These are phyloP conservation scores for Candida taoyuanica DNA, from an alignment of 805 yeast genomes.

Conservation along the genomic window DNA sequence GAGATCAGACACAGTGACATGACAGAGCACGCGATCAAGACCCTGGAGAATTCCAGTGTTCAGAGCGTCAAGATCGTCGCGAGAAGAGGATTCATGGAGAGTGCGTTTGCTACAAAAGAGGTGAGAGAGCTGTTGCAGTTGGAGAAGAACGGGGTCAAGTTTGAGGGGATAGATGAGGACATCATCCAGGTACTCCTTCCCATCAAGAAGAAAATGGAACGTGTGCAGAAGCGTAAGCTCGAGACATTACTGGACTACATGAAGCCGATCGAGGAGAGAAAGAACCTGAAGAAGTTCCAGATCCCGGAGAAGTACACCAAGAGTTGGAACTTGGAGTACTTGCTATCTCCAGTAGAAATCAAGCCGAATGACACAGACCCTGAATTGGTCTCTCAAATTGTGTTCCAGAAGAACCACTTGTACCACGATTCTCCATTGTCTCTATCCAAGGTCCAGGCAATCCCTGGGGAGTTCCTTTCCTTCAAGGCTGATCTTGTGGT, in stretches of 20 bases:
- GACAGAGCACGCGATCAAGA: slow-evolving; percentile 49
- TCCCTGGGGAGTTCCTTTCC: slow-evolving; percentile 20
- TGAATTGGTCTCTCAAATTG: slow-evolving; percentile 33
- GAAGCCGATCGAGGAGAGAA: slow-evolving; percentile 29
- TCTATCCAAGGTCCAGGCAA: slow-evolving; percentile 25
- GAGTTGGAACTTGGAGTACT: slow-evolving; percentile 65
- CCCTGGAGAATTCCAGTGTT: slow-evolving; percentile 51
- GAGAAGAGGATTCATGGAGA: slow-evolving; percentile 77
- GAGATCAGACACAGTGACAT: slow-evolving; percentile 75
- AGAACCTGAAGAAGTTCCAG: slow-evolving; percentile 16
- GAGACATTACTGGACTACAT: slow-evolving; percentile 55
- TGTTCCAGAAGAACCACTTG: slow-evolving; percentile 46
- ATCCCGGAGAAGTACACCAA: slow-evolving; percentile 15
- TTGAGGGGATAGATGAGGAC: slow-evolving; percentile 44
- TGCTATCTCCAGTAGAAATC: slow-evolving; percentile 58
- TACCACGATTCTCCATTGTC: slow-evolving; percentile 31
- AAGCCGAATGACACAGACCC: slow-evolving; percentile 32
- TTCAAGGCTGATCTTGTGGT: slow-evolving; percentile 63
- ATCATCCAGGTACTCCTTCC: slow-evolving; percentile 39
- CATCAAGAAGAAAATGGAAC: slow-evolving; percentile 56
- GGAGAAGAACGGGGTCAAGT: slow-evolving; percentile 41
- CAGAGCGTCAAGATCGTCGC: slow-evolving; percentile 69
- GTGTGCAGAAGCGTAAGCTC: slow-evolving; percentile 50
- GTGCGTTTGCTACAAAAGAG: slow-evolving; percentile 91
- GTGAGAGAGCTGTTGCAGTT: slow-evolving; percentile 76